Percentiles rank a stretch among this genome's conserved stretches.
These are phyloP conservation scores for Bonia amplexicaulis DNA, from an alignment of 176 grass and related monocot genomes.

Conservation along the genomic window DNA sequence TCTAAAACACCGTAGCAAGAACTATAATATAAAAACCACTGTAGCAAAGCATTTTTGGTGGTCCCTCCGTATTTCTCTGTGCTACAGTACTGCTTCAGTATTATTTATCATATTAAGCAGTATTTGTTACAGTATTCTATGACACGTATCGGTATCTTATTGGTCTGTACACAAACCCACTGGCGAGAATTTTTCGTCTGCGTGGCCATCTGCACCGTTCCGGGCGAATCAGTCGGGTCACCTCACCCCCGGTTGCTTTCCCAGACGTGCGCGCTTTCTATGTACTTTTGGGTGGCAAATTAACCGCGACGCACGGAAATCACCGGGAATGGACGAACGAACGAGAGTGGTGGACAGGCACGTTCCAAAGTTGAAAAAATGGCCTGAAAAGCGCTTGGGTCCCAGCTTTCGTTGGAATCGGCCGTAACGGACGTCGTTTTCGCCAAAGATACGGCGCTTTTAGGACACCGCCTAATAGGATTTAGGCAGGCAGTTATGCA, in stretches of 20 bases:
- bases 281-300: not conserved
- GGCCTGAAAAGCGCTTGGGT: not conserved
- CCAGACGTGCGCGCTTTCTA: not conserved
- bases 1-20: too few relatives aligned
- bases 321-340: not conserved
- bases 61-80: too few relatives aligned
- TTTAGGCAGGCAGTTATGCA: not conserved
- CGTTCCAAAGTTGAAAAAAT: not conserved
- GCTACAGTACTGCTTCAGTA: too few relatives aligned
- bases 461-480: not conserved
- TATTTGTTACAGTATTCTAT: too few relatives aligned
- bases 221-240: not conserved
- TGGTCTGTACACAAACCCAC: too few relatives aligned
- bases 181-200: too few relatives aligned
- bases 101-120: too few relatives aligned
- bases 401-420: not conserved
- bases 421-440: slow-evolving; percentile 13
- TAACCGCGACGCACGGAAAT: not conserved
- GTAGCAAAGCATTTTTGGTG: too few relatives aligned
- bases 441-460: slow-evolving; percentile 27
- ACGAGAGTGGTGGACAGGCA: not conserved
- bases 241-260: not conserved
- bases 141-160: too few relatives aligned
- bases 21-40: too few relatives aligned
- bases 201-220: not conserved